These are phyloP conservation scores for Plasmodium chabaudi DNA, from an alignment of 169 alveolate species.

Conservation along the genomic window DNA sequence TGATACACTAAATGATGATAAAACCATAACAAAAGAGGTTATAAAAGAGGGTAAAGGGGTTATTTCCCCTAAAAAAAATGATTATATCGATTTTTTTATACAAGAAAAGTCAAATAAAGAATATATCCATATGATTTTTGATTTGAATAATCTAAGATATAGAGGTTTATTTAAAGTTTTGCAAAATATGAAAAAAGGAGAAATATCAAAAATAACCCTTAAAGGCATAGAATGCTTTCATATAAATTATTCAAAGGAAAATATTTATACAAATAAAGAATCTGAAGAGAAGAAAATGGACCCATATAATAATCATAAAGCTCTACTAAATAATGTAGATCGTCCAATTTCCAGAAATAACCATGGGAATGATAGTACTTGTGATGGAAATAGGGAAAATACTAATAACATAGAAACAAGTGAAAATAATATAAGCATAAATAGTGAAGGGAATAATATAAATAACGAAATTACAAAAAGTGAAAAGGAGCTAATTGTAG, in stretches of 20 bases:
- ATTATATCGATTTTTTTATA: conserved; percentile 63
- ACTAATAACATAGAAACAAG: not conserved
- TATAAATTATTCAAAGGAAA: conserved; percentile 5
- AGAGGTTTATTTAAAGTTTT: conserved; percentile 63
- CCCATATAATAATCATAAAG: not conserved
- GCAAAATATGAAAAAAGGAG: conserved; percentile 73
- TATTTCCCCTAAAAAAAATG: conserved; percentile 74
- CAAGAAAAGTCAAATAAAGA: conserved; percentile 46
- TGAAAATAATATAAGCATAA: not conserved
- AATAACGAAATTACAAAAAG: conserved; percentile 1
- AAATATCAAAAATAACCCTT: conserved; percentile 45
- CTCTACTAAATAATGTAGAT: not conserved
- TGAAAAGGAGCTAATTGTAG: conserved; percentile 33
- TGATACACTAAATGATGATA: conserved; percentile 68
- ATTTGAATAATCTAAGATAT: conserved; percentile 66
- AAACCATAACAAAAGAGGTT: conserved; percentile 69
- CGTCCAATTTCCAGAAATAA: not conserved
- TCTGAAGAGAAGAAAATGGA: not conserved
- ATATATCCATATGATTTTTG: conserved; percentile 61
- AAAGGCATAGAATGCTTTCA: conserved; percentile 68
- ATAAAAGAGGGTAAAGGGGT: conserved; percentile 67
- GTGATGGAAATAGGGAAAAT: not conserved
- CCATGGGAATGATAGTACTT: not conserved
- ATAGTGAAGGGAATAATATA: not conserved
- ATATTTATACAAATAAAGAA: not conserved